Evolutionary conservation across 768 basidiomycete species (phyloP), one percentile per base, ranked within the genome.

Genomic region (Hygrocybe punicea): DNA sequence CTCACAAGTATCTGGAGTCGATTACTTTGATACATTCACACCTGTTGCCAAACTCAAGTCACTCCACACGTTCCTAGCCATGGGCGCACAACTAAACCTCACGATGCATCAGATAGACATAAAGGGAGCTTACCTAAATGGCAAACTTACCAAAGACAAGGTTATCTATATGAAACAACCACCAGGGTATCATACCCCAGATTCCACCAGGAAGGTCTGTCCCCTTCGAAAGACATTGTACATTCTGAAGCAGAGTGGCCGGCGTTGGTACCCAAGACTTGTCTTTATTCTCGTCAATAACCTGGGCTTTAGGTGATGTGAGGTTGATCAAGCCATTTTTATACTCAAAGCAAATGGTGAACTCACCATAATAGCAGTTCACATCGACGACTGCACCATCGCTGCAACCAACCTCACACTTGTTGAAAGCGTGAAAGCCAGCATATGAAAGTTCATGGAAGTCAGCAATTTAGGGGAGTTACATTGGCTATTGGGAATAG

Each of bases 111-210:
- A 66, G 51, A 67, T 78, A 14, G 75, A 81, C 57, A 67, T 80
- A 76, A n/a, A n/a, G n/a, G n/a, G n/a, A n/a, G n/a, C n/a, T n/a
- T n/a, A n/a, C n/a, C n/a, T n/a, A n/a, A n/a, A 71, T 64, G 59
- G 67, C 17, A 62, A 72, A 24, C 70, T 80, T 21, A 67, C 67
- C 29, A 11, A 53, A 24, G 53, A 62, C 34, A 67, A 73, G 36
- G 33, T 58, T 1, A 76, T 82, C 39, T 81, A 74, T 65, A 79
- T 82, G 76, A 34, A 67, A 9, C 70, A 73, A 47, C 75, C 77
- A 1, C 69, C 67, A 0, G 71, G 74, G 0, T 73, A 67, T 29
- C 45, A 53, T 16, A 24, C 45, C 16, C 59, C 53, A 0, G 44
- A 36, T 29, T 40, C 51, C 16, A n/a, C 55, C 1, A 16, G 42